Conservation (phyloP, 1,284 basidiomycete genomes). For the Microbotryomycetes sp. region DNA sequence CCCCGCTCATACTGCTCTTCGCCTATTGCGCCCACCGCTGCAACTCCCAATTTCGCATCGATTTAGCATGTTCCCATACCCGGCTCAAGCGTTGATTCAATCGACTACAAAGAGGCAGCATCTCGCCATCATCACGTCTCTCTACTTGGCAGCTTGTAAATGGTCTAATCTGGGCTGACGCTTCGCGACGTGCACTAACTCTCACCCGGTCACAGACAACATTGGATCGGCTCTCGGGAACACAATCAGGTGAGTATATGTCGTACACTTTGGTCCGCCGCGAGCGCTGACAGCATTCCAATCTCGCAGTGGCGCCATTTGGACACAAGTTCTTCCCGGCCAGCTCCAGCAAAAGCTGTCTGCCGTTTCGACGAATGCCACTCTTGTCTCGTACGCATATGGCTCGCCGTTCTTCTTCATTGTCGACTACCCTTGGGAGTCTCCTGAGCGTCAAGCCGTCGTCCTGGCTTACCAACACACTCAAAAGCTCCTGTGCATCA, state of each 20-base stretch:
- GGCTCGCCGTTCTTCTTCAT: slow-evolving; percentile 39
- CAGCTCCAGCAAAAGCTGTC: slow-evolving; percentile 32
- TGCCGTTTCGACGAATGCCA: slow-evolving; percentile 32
- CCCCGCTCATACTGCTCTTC: no score
- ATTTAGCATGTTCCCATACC: slow-evolving; percentile 44
- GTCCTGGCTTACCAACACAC: slow-evolving; percentile 37
- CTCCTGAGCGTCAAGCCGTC: slow-evolving; percentile 39
- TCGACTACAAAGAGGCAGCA: slow-evolving; percentile 43
- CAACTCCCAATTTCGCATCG: no score
- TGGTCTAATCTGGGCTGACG: no score
- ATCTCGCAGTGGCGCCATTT: slow-evolving; percentile 41
- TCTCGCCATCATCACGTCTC: slow-evolving; percentile 41
- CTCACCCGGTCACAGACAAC: no score
- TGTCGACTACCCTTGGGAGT: slow-evolving; percentile 38
- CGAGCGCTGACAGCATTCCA: no score
- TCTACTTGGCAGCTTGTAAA: slow-evolving; percentile 43
- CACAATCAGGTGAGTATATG: slow-evolving; percentile 31
- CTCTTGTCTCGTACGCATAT: slow-evolving; percentile 39
- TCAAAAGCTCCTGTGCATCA: slow-evolving; percentile 38
- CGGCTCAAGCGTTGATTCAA: slow-evolving; percentile 43
- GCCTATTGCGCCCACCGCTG: no score
- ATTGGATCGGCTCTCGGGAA: slow-evolving; percentile 43
- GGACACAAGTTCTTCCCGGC: slow-evolving; percentile 42
- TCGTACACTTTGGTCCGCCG: no score
- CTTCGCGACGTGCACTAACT: no score